Evolutionary conservation across 176 grass and related monocot species (phyloP).

Genomic region (Olyra latifolia): DNA sequence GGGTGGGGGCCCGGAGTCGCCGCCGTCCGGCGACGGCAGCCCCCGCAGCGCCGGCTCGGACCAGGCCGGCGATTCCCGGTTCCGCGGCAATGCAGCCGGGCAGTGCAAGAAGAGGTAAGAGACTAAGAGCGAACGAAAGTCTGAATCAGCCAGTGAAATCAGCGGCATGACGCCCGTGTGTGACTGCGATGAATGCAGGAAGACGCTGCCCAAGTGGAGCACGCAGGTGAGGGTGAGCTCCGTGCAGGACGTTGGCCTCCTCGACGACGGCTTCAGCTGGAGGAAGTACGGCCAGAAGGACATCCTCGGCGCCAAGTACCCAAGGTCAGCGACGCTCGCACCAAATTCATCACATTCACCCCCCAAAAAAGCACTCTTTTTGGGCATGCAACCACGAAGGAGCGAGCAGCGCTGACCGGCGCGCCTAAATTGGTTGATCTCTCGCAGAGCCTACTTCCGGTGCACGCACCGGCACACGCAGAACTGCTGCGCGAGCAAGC

Average conservation of each 20-base stretch:
- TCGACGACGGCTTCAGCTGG: constrained; percentile 89
- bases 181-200: constrained; percentile 50
- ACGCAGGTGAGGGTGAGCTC: constrained; percentile 61
- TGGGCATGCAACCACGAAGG: background rate
- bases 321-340: constrained; percentile 49
- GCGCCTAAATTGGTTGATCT: background rate
- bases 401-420: no score
- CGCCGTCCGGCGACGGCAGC: constrained; percentile 51
- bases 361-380: background rate
- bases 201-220: constrained; percentile 66
- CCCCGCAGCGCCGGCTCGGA: constrained; percentile 56
- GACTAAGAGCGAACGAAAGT: background rate
- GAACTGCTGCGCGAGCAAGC: constrained; percentile 72
- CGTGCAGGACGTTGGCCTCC: constrained; percentile 50
- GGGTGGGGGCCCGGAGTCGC: constrained; percentile 39
- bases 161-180: background rate
- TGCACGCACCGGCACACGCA: constrained; percentile 84
- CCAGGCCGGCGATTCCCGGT: constrained; percentile 38
- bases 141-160: background rate
- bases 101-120: constrained; percentile 69
- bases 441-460: constrained; percentile 79
- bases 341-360: background rate
- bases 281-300: constrained; percentile 99
- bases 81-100: constrained; percentile 40
- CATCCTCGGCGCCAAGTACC: constrained; percentile 93